Percentiles rank a stretch among this genome's conserved stretches.
Conservation (phyloP, 257 asterid species). For the Solanum piurae region DNA sequence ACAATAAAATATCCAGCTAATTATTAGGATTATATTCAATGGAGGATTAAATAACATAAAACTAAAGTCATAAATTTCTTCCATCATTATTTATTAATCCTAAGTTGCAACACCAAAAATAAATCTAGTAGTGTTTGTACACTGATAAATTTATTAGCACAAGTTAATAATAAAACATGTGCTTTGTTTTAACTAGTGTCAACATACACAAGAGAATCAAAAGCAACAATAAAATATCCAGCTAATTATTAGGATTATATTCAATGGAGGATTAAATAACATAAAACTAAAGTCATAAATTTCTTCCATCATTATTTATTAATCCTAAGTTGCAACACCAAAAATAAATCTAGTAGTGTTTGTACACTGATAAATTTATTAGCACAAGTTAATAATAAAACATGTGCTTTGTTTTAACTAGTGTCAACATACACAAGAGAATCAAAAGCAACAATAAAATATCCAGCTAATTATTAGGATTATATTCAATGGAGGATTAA, state of each 20-base stretch:
- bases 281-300: background rate
- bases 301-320: background rate
- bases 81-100: background rate
- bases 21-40: background rate
- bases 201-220: background rate
- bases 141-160: background rate
- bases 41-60: background rate
- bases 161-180: background rate
- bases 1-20: background rate
- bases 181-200: background rate
- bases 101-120: background rate
- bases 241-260: background rate
- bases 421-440: background rate
- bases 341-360: background rate
- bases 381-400: background rate
- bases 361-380: background rate
- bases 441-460: background rate
- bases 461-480: background rate
- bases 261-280: too few relatives aligned
- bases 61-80: background rate
- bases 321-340: background rate
- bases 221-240: too few relatives aligned
- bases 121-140: background rate
- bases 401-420: background rate
- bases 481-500: background rate